These are phyloP conservation scores for Entelexis paramagnoliae DNA, from an alignment of 1,139 yeast species.

Conservation along the genomic window DNA sequence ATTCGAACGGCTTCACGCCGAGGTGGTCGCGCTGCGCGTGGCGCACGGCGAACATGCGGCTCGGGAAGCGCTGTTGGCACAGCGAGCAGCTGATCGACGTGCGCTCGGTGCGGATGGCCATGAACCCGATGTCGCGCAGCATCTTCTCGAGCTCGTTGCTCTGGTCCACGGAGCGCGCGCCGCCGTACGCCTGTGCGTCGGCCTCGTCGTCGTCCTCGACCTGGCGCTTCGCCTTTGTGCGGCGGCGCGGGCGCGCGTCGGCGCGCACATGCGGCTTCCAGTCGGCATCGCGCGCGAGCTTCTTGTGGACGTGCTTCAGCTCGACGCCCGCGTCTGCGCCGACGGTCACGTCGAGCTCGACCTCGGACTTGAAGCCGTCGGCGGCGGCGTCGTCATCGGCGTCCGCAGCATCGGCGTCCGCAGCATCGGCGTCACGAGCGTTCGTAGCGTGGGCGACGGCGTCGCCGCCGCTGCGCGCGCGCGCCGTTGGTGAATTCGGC, in stretches of 20 bases:
- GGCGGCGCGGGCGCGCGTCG: not conserved
- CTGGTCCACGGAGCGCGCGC: constrained; percentile 7
- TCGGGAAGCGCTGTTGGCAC: constrained; percentile 4
- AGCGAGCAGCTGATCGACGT: constrained; percentile 7
- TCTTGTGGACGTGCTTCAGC: not conserved
- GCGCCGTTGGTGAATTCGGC: too few species aligned
- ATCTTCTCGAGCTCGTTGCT: constrained; percentile 6
- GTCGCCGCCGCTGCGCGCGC: too few species aligned
- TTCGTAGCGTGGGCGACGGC: too few species aligned
- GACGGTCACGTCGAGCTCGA: not conserved
- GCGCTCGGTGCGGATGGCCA: constrained; percentile 7
- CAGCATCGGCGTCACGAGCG: too few species aligned
- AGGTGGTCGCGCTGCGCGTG: constrained; percentile 8
- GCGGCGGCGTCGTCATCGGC: too few species aligned
- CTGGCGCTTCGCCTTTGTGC: not conserved
- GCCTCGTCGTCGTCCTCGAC: not conserved
- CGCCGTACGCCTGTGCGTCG: not conserved
- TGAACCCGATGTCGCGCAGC: constrained; percentile 7
- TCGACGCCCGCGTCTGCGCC: not conserved
- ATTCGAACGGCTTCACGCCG: constrained; percentile 6
- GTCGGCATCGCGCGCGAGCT: not conserved
- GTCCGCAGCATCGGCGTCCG: too few species aligned
- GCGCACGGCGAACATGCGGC: constrained; percentile 8
- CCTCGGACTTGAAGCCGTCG: not conserved
- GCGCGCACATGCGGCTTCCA: not conserved